Evolutionary conservation across 768 basidiomycete species (phyloP).

Genomic region (Postia placenta): DNA sequence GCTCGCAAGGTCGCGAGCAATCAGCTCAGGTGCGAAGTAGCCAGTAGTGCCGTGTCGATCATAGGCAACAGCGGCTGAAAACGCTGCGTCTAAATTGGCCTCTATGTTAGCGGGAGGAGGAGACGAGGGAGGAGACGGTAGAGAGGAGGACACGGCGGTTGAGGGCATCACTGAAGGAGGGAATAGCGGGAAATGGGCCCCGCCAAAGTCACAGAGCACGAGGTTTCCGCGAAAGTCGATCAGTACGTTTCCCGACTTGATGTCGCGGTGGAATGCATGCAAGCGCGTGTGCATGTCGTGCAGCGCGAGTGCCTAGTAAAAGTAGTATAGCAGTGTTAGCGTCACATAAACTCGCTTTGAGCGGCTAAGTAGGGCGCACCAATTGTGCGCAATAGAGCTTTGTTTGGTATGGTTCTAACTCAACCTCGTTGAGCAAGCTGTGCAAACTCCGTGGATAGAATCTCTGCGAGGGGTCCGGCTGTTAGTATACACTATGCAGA

Average conservation of each 20-base stretch:
- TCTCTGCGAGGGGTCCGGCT: constrained; percentile 5
- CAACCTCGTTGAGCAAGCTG: background rate
- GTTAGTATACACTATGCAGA: constrained; percentile 6
- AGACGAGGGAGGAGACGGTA: too few relatives aligned
- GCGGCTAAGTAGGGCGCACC: constrained; percentile 3
- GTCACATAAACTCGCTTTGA: background rate
- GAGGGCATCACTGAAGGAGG: too few relatives aligned
- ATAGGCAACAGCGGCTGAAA: background rate
- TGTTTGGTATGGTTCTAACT: constrained; percentile 1
- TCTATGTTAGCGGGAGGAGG: too few relatives aligned
- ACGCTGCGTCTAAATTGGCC: too few relatives aligned
- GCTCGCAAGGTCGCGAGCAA: constrained; percentile 13
- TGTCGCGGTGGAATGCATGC: constrained; percentile 21
- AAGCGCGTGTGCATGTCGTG: background rate
- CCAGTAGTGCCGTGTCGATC: constrained; percentile 29
- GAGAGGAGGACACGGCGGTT: too few relatives aligned
- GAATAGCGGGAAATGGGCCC: background rate
- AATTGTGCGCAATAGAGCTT: constrained; percentile 13
- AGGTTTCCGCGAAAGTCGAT: constrained; percentile 10
- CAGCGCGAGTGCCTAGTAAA: background rate
- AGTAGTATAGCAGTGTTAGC: constrained; percentile 12
- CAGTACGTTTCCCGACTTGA: constrained; percentile 23
- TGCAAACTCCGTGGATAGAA: background rate
- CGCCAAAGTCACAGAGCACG: constrained; percentile 19
- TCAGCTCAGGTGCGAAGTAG: constrained; percentile 41